These are phyloP conservation scores for Penicillium steckii DNA, from an alignment of 495 filamentous ascomycete species.

Conservation along the genomic window DNA sequence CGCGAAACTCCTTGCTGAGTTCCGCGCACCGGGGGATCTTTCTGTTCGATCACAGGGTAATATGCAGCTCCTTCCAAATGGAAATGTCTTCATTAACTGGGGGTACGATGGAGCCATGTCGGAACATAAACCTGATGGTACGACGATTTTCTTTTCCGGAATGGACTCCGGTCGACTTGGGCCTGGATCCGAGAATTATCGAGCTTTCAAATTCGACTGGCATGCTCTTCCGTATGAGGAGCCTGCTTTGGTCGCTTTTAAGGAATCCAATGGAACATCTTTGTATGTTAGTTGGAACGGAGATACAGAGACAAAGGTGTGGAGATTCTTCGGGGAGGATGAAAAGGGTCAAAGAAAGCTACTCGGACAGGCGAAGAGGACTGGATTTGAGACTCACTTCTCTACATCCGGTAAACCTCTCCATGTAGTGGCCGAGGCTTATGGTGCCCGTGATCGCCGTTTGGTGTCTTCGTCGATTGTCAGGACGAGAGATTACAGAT, in stretches of 20 bases:
- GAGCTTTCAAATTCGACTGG: conserved; percentile 21
- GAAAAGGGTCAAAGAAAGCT: conserved; percentile 4
- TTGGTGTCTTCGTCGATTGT: conserved; percentile 8
- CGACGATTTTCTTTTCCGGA: conserved; percentile 34
- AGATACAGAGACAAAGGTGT: conserved; percentile 27
- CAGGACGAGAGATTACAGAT: conserved; percentile 3
- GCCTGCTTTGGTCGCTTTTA: conserved; percentile 21
- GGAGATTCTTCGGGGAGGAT: conserved; percentile 24
- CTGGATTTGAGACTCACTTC: conserved; percentile 25
- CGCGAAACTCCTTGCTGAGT: conserved; percentile 31
- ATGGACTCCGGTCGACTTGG: conserved; percentile 15
- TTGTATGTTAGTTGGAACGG: conserved; percentile 34
- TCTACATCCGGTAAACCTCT: not conserved
- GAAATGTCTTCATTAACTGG: conserved; percentile 51
- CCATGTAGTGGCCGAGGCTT: conserved; percentile 10
- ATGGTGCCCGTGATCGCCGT: not conserved
- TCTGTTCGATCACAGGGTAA: conserved; percentile 51
- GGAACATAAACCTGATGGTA: conserved; percentile 43
- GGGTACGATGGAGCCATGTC: conserved; percentile 46
- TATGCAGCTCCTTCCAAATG: conserved; percentile 48
- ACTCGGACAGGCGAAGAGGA: conserved; percentile 17
- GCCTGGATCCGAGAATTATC: conserved; percentile 17
- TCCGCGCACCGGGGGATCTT: conserved; percentile 34
- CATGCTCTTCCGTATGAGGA: conserved; percentile 15
- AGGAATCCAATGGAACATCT: conserved; percentile 15